Conservation (phyloP, 305 asterid genomes). For the Coffea humblotiana region DNA sequence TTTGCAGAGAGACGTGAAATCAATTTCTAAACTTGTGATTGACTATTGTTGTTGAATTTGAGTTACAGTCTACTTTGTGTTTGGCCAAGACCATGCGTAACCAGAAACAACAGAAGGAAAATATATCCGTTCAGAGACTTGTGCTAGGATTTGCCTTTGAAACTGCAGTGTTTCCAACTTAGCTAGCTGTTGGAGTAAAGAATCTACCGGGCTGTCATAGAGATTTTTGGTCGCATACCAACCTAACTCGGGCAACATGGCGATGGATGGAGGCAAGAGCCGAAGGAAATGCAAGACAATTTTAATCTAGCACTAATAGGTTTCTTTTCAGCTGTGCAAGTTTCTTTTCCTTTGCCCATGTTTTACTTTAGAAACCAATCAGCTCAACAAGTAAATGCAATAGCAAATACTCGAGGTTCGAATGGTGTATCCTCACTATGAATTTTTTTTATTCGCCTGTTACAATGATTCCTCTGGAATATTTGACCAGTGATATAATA, state of each 20-base stretch:
- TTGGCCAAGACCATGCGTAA: background rate
- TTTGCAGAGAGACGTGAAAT: conserved; percentile 90
- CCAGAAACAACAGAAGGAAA: background rate
- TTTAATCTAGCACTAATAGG: background rate
- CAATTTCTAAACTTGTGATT: conserved; percentile 41
- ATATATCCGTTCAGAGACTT: background rate
- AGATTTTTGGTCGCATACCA: background rate
- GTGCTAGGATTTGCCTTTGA: background rate
- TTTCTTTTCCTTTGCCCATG: conserved; percentile 4
- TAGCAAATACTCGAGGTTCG: background rate
- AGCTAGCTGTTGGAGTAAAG: background rate
- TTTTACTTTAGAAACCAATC: background rate
- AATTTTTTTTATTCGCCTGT: background rate
- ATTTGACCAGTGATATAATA: background rate
- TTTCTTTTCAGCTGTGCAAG: background rate
- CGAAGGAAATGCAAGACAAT: background rate
- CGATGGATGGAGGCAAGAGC: background rate
- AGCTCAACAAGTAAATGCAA: background rate
- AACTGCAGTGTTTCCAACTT: background rate
- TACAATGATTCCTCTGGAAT: background rate
- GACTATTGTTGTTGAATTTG: background rate
- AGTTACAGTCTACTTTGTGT: background rate
- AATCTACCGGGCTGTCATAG: background rate
- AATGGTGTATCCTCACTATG: background rate
- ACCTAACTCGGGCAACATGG: background rate